Evolutionary conservation across 495 filamentous ascomycete genomes (phyloP).

Genomic region (Daldinia decipiens): DNA sequence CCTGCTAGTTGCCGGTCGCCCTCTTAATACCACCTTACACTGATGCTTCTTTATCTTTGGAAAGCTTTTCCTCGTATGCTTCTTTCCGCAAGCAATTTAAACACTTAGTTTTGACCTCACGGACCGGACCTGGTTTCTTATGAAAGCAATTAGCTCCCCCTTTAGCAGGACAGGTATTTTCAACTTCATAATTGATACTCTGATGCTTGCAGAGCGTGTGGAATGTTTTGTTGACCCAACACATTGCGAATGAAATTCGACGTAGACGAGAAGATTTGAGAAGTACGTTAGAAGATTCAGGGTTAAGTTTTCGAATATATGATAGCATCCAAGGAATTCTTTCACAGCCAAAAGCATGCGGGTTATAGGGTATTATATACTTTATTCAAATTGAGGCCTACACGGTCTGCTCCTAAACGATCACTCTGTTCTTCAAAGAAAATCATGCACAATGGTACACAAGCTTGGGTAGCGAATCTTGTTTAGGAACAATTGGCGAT

Average conservation of each 20-base stretch:
- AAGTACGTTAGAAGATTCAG: background rate
- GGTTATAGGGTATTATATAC: background rate
- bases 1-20: background rate
- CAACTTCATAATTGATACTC: background rate
- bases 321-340: background rate
- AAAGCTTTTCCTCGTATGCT: background rate
- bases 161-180: background rate
- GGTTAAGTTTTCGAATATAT: background rate
- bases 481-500: too few species aligned
- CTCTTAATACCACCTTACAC: background rate
- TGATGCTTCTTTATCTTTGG: background rate
- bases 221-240: background rate
- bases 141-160: background rate
- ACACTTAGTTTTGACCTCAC: background rate
- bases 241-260: background rate
- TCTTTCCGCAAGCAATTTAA: background rate
- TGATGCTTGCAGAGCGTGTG: background rate
- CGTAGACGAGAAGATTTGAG: background rate
- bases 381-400: background rate
- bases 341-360: background rate
- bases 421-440: too few species aligned
- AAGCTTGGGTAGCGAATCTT: too few species aligned
- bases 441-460: too few species aligned
- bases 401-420: too few species aligned
- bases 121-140: background rate